These are phyloP conservation scores for Lycium barbarum DNA, from an alignment of 257 asterid genomes.

Conservation along the genomic window DNA sequence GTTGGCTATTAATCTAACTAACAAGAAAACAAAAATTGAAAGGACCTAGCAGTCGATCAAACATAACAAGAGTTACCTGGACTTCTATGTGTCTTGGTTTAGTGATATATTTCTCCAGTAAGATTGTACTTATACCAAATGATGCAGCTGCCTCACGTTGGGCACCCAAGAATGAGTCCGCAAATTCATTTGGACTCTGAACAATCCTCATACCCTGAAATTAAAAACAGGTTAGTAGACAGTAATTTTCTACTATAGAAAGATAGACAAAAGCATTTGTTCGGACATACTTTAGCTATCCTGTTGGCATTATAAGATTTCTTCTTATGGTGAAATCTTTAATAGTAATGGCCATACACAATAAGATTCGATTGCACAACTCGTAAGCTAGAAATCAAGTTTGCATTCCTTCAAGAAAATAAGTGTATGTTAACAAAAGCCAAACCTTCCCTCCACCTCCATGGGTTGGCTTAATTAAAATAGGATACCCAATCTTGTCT, in stretches of 20 bases:
- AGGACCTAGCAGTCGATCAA: constrained; percentile 20
- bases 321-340: constrained; percentile 16
- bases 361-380: neutral
- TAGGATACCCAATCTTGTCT: constrained; percentile 92
- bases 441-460: constrained; percentile 99
- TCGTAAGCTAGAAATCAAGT: constrained; percentile 2
- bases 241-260: neutral
- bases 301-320: neutral
- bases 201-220: constrained; percentile 98
- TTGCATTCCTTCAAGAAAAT: constrained; percentile 3
- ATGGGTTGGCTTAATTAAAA: constrained; percentile 96
- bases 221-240: constrained; percentile 37
- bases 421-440: constrained; percentile 27
- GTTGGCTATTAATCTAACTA: constrained; percentile 15
- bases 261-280: neutral
- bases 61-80: constrained; percentile 65
- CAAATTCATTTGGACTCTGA: constrained; percentile 77
- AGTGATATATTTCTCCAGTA: constrained; percentile 95
- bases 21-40: neutral
- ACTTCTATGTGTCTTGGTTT: constrained; percentile 98
- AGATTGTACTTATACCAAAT: constrained; percentile 83
- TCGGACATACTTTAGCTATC: constrained; percentile 22
- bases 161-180: constrained; percentile 88
- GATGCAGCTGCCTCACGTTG: constrained; percentile 99
- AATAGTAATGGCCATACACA: neutral